Conservation (phyloP, 495 filamentous ascomycete species). For the Penicillium riverlandense region DNA sequence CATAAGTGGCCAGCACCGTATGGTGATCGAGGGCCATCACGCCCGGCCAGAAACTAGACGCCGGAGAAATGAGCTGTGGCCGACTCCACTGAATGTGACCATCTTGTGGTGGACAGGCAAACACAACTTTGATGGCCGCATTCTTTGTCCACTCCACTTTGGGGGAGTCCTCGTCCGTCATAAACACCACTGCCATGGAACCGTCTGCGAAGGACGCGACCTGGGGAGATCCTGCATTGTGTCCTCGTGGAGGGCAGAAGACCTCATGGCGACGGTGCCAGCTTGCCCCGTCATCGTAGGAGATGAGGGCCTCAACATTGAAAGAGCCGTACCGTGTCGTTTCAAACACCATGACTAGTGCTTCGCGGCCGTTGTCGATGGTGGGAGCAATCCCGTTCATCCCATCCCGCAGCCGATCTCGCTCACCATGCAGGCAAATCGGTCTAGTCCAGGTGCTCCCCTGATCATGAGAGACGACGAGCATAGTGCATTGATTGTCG, state of each 20-base stretch:
- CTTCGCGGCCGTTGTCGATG: constrained; percentile 32
- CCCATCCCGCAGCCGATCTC: constrained; percentile 45
- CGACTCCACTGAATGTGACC: constrained; percentile 29
- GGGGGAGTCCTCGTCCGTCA: constrained; percentile 51
- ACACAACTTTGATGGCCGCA: constrained; percentile 34
- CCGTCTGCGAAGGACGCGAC: constrained; percentile 50
- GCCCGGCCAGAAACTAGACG: constrained; percentile 38
- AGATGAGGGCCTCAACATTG: constrained; percentile 47
- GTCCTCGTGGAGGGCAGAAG: constrained; percentile 35
- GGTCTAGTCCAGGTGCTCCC: constrained; percentile 44
- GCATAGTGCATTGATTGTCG: constrained; percentile 55
- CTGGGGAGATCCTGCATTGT: constrained; percentile 53
- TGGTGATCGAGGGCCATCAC: constrained; percentile 30
- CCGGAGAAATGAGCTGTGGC: constrained; percentile 18
- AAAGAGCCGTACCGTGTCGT: constrained; percentile 44
- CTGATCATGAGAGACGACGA: constrained; percentile 46
- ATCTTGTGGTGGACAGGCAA: constrained; percentile 26
- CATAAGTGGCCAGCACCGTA: constrained; percentile 33
- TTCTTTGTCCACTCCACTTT: constrained; percentile 32
- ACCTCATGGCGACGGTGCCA: constrained; percentile 48
- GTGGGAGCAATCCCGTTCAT: constrained; percentile 51
- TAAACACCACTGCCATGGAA: constrained; percentile 50
- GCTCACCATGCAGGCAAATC: constrained; percentile 38
- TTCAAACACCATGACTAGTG: constrained; percentile 53
- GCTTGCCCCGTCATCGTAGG: constrained; percentile 48